Conservation (phyloP, 2,329 filamentous ascomycete species). For the Lomentospora prolificans region DNA sequence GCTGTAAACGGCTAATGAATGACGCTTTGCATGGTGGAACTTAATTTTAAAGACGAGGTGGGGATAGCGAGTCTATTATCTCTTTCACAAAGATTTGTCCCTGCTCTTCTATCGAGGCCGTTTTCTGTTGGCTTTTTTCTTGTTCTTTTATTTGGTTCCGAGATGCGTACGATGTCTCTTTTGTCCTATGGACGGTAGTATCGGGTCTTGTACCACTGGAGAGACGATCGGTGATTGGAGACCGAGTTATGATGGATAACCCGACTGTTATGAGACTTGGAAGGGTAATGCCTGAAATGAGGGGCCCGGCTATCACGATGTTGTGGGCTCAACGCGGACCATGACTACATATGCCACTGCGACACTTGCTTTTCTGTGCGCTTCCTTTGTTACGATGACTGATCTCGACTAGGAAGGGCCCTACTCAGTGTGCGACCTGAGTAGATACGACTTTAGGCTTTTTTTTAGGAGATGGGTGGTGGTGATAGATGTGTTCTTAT, state of each 20-base stretch:
- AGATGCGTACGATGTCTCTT: not conserved
- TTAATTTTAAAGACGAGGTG: slow-evolving; percentile 18
- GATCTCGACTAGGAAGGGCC: slow-evolving; percentile 8
- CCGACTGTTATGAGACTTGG: slow-evolving; percentile 7
- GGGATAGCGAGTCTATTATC: slow-evolving; percentile 12
- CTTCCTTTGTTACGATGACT: not conserved
- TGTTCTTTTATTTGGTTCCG: slow-evolving; percentile 10
- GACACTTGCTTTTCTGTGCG: slow-evolving; percentile 4
- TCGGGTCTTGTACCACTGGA: slow-evolving; percentile 1
- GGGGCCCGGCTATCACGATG: not conserved
- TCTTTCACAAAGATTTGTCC: slow-evolving; percentile 11
- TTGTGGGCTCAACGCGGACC: slow-evolving; percentile 1
- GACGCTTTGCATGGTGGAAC: slow-evolving; percentile 31
- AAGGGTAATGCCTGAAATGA: slow-evolving; percentile 2
- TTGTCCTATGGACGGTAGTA: not conserved
- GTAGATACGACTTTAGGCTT: slow-evolving; percentile 15
- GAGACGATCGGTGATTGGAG: slow-evolving; percentile 1
- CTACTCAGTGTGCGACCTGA: slow-evolving; percentile 14
- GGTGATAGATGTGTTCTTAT: slow-evolving; percentile 8
- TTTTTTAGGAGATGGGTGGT: not conserved
- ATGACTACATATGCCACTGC: not conserved
- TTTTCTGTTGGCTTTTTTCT: slow-evolving; percentile 9
- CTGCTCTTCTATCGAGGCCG: slow-evolving; percentile 8
- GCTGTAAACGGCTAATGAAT: slow-evolving; percentile 29
- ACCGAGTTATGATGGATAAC: slow-evolving; percentile 1